A percentile compares a stretch with the other conserved stretches of the same genome.
Evolutionary conservation across 2,329 filamentous ascomycete genomes (phyloP).

Genomic region (Aotearoamyces nothofagi): DNA sequence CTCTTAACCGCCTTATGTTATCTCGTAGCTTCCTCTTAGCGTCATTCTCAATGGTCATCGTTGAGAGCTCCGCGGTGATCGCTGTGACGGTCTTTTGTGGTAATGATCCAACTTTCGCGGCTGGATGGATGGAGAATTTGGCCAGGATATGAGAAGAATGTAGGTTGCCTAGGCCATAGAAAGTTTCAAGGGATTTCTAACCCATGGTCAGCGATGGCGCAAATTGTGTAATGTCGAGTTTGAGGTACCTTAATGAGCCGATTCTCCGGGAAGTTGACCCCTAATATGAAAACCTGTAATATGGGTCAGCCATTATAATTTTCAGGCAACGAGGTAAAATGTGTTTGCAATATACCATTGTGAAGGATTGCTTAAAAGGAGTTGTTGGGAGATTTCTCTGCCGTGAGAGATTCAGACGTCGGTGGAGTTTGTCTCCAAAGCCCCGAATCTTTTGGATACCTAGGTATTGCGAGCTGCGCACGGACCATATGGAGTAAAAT

Average conservation of each 20-base stretch:
- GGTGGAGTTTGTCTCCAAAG: too few relatives aligned
- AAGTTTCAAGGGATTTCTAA: conserved; percentile 61
- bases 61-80: conserved; percentile 71
- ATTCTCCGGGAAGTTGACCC: conserved; percentile 70
- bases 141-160: conserved; percentile 65
- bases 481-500: conserved; percentile 2
- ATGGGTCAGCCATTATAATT: too few relatives aligned
- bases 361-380: too few relatives aligned
- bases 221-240: conserved; percentile 4
- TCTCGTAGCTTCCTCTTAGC: conserved; percentile 62
- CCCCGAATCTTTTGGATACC: conserved; percentile 1
- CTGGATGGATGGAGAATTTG: conserved; percentile 76
- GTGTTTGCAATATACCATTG: too few relatives aligned
- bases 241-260: conserved; percentile 64
- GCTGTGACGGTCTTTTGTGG: conserved; percentile 63
- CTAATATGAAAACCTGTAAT: conserved; percentile 68
- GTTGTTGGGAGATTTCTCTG: too few relatives aligned
- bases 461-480: conserved; percentile 2
- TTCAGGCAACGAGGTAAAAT: too few relatives aligned
- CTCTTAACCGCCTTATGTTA: conserved; percentile 73
- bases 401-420: too few relatives aligned
- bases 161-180: conserved; percentile 71
- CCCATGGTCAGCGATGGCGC: conserved; percentile 4
- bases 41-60: conserved; percentile 91
- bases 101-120: conserved; percentile 62